phyloP scores from a whole-genome alignment of 2,329 filamentous ascomycete genomes.

The Zasmidium angulare region DNA sequence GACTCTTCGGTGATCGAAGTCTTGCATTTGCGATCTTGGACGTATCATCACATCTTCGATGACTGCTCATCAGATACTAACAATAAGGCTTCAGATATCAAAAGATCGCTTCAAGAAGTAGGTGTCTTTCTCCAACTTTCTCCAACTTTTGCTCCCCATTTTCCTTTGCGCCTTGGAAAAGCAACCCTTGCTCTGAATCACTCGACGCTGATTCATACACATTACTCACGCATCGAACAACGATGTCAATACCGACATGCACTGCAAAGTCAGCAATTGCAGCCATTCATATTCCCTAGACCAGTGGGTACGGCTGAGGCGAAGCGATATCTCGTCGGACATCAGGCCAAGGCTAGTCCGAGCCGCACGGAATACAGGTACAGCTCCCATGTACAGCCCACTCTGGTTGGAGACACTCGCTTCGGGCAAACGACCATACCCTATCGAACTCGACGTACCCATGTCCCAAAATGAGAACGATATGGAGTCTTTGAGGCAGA shows the following conservation, averaged over 20 bases:
- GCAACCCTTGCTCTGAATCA: not conserved
- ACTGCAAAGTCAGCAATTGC: not conserved
- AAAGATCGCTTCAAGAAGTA: too few species aligned
- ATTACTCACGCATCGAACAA: not conserved
- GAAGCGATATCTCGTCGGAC: too few species aligned
- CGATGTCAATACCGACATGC: not conserved
- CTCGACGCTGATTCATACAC: not conserved
- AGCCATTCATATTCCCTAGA: not conserved
- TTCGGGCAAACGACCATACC: too few species aligned
- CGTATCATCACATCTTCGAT: not conserved
- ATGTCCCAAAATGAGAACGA: too few species aligned
- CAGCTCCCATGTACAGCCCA: too few species aligned
- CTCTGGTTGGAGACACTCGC: too few species aligned
- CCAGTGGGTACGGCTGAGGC: too few species aligned
- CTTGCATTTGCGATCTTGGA: not conserved
- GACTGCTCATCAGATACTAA: too few species aligned
- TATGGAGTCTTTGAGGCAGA: too few species aligned
- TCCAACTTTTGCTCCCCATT: not conserved
- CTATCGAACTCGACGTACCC: too few species aligned
- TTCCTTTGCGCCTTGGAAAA: not conserved
- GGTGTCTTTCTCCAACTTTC: not conserved
- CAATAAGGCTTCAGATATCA: too few species aligned
- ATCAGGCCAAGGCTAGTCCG: not conserved
- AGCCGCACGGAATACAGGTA: too few species aligned
- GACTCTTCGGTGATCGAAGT: not conserved